These are phyloP conservation scores for Anthracocystis walkeri DNA, from an alignment of 1,284 basidiomycete species.

Conservation along the genomic window DNA sequence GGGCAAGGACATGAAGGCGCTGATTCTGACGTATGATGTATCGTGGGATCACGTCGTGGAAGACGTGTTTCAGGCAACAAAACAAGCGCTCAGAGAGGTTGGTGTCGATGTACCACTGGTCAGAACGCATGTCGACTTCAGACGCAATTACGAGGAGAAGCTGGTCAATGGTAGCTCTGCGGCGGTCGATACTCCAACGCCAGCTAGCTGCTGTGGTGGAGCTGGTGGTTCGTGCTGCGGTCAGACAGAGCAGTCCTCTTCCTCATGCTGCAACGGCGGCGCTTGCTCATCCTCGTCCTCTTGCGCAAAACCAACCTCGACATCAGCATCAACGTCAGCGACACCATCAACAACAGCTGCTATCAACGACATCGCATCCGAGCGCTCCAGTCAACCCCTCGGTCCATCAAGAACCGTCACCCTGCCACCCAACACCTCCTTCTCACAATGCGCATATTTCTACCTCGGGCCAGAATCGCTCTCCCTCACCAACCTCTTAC, in stretches of 20 bases:
- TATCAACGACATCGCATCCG: conserved; percentile 46
- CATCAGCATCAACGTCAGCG: conserved; percentile 53
- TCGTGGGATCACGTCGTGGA: conserved; percentile 75
- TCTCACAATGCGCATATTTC: conserved; percentile 72
- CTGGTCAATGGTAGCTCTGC: conserved; percentile 25
- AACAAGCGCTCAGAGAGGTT: conserved; percentile 70
- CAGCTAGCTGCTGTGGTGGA: conserved; percentile 6
- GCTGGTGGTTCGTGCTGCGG: not conserved
- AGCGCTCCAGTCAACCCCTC: conserved; percentile 57
- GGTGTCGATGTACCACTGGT: conserved; percentile 42
- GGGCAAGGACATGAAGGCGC: conserved; percentile 49
- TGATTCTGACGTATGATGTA: conserved; percentile 83
- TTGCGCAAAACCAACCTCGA: conserved; percentile 20
- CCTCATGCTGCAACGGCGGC: conserved; percentile 19
- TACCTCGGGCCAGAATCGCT: conserved; percentile 89
- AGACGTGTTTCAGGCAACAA: conserved; percentile 32
- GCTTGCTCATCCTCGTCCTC: conserved; percentile 9
- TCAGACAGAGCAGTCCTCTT: not conserved
- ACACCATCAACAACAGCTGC: conserved; percentile 38
- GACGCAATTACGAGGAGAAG: conserved; percentile 51
- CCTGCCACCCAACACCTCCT: conserved; percentile 17
- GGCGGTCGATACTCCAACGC: not conserved
- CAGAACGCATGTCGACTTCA: conserved; percentile 55
- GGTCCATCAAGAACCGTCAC: conserved; percentile 35
- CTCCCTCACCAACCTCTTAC: conserved; percentile 83